Base-by-base conservation (phyloP, 192 early-diverging fungal genomes). In the Umbelopsis ramanniana region DNA sequence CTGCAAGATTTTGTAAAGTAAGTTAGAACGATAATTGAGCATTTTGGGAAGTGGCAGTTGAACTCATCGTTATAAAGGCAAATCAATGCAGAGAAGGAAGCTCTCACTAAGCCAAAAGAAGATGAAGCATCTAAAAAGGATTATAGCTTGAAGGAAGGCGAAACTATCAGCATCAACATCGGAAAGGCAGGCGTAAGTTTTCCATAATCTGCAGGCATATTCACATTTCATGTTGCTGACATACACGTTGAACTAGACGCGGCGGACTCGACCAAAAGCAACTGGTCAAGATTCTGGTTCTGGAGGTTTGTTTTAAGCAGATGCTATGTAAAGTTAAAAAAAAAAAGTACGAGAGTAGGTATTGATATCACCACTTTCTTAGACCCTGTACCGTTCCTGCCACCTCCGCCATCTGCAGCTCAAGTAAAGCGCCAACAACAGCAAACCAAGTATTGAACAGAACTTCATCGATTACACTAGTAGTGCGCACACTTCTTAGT, bases 1-100 rank as follows among this genome's bases (percentile, higher is more conserved):
- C 77, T 96, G 5, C 93, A 95, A 79, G 95, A 96, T 79, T 89
- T 88, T 72, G 76, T 80, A 70, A 93, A 91, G 90, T 91, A 80
- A 70, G 78, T 69, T 15, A 26, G 5, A 17, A 43, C 17, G 12
- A 29, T 37, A 46, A 9, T 10, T 4, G 23, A 29, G 22, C 2
- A 21, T n/a, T 38, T 8, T 45, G 9, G 33, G 12, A 22, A 63
- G 12, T 17, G 37, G 6, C 1, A 14, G 43, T 52, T 52, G 2
- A 47, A 35, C 24, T 63, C 45, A 17, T 3, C 57, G 22, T 52
- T 40, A 21, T 46, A 38, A 73, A 88, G 86, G 52, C 87, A 88
- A 66, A n/a, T 86, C 9, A 71, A 74, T 33, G 84, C 81, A 9
- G 87, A 86, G 68, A 77, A 84, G 46, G 74, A 82, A 48, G 70